These are phyloP conservation scores for Purpureocillium takamizusanense DNA, from an alignment of 2,329 filamentous ascomycete species.

Conservation along the genomic window DNA sequence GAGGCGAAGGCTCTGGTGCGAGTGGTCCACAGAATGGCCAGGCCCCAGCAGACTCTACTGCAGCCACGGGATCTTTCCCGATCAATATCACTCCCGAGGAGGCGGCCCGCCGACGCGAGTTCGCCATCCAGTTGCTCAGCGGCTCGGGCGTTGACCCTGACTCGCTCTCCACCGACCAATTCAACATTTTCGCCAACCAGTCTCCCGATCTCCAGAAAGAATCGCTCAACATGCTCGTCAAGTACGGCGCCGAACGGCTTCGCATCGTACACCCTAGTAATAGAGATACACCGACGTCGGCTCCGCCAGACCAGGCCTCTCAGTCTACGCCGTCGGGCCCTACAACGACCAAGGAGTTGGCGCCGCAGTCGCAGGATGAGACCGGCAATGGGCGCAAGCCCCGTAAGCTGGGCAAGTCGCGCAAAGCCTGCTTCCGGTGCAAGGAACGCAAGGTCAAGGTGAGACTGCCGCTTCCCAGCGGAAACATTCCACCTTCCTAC, in stretches of 20 bases:
- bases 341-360: conserved; percentile 22
- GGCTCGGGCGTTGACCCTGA: conserved; percentile 40
- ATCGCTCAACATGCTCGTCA: conserved; percentile 46
- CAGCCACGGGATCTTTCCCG: conserved; percentile 11
- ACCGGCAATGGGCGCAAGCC: conserved; percentile 6
- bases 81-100: conserved; percentile 34
- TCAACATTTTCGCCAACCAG: conserved; percentile 52
- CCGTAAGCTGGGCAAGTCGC: conserved; percentile 19
- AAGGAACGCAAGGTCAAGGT: conserved; percentile 28
- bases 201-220: conserved; percentile 44
- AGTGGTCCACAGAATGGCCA: not conserved
- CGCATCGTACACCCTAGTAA: conserved; percentile 46
- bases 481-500: too few species aligned
- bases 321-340: conserved; percentile 14
- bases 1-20: conserved; percentile 1
- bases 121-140: conserved; percentile 37
- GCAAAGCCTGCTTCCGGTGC: conserved; percentile 26
- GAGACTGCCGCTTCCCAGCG: conserved; percentile 5
- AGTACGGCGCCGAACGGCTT: conserved; percentile 47
- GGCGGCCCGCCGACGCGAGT: conserved; percentile 37
- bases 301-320: conserved; percentile 13
- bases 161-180: conserved; percentile 45
- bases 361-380: conserved; percentile 11
- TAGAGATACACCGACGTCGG: conserved; percentile 17
- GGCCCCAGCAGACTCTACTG: not conserved